Evolutionary conservation across 2,329 filamentous ascomycete species (phyloP).

Genomic region (Fusarium falciforme): DNA sequence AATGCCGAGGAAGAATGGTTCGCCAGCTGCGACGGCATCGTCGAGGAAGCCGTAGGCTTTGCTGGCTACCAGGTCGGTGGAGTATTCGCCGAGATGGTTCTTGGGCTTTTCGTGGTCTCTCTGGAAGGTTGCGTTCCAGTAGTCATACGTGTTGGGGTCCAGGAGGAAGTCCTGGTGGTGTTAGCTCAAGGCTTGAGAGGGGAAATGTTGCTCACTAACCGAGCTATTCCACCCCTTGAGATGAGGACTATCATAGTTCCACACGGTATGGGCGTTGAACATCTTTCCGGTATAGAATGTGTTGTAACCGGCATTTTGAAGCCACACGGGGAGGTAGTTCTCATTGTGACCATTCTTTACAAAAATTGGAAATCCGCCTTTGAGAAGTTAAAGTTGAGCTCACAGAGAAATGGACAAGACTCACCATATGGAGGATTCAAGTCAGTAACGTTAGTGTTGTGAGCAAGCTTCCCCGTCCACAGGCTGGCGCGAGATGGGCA

Average conservation of each 20-base stretch:
- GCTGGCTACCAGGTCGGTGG: slow-evolving; percentile 62
- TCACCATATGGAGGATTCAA: slow-evolving; percentile 60
- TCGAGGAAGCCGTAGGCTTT: slow-evolving; percentile 65
- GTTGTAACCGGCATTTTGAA: slow-evolving; percentile 62
- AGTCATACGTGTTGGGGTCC: slow-evolving; percentile 68
- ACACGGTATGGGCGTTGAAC: slow-evolving; percentile 61
- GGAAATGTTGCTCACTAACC: not conserved
- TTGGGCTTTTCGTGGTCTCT: slow-evolving; percentile 63
- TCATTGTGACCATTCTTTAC: slow-evolving; percentile 61
- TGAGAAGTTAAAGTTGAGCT: not conserved
- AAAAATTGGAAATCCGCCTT: slow-evolving; percentile 61
- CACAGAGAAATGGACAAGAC: not conserved
- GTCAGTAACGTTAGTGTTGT: slow-evolving; percentile 75
- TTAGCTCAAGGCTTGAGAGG: not conserved
- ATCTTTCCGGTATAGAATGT: slow-evolving; percentile 68
- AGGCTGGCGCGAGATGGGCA: slow-evolving; percentile 74
- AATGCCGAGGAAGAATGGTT: slow-evolving; percentile 68
- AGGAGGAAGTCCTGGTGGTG: slow-evolving; percentile 22
- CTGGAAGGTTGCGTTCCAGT: slow-evolving; percentile 73
- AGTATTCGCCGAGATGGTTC: slow-evolving; percentile 61
- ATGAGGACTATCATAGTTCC: slow-evolving; percentile 63
- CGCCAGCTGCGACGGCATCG: slow-evolving; percentile 57
- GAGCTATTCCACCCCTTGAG: slow-evolving; percentile 68
- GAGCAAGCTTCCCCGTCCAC: slow-evolving; percentile 69
- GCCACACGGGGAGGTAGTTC: slow-evolving; percentile 62